Evolutionary conservation across 2,329 filamentous ascomycete genomes (phyloP), one percentile per base, ranked within the genome.

Genomic region (Calonectria crousiana): DNA sequence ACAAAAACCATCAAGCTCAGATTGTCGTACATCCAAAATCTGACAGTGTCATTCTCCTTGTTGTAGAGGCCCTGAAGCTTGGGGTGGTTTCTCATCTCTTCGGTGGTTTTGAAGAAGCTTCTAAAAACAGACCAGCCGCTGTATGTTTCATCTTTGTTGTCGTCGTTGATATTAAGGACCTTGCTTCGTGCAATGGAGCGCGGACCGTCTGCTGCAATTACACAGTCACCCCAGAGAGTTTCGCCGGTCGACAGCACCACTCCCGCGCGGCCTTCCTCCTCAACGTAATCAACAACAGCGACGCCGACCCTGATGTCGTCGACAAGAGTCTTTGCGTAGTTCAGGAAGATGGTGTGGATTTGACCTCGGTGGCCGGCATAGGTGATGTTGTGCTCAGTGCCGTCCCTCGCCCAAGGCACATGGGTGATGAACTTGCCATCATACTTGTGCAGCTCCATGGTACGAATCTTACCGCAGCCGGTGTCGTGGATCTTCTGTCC

Each of bases 1-100:
- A 73, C 71, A 47, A 73, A 73, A 16, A 58, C 65, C 71, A 73
- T 73, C 36, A 73, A 10, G 47, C 53, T 64, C 56, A 73, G 28
- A 36, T 73, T 73, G 30, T 73, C 66, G 23, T 65, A 73, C 71
- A 73, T 73, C 71, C 71, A 73, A 23, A 73, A 73, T 36, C 71
- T 58, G n/a, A 73, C 71, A 18, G 53, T 56, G 30, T 73, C 71
- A 26, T 44, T 23, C 9, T 73, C 71, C 13, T 44, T n/a, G 20
- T 73, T 44, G 41, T 44, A 64, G 4, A 73, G 38, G 26, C 30
- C 36, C n/a, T 73, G 60, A 2, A 58, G 36, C 18, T 67, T 47
- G 13, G 53, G 71, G 26, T 64, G 66, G 3, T 60, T 64, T 20
- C 47, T 38, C 44, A 58, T 60, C 10, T 52, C 52, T 10, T 68